Base-by-base conservation (phyloP, 2,329 filamentous ascomycete species). In the Sphaerulina populicola region DNA sequence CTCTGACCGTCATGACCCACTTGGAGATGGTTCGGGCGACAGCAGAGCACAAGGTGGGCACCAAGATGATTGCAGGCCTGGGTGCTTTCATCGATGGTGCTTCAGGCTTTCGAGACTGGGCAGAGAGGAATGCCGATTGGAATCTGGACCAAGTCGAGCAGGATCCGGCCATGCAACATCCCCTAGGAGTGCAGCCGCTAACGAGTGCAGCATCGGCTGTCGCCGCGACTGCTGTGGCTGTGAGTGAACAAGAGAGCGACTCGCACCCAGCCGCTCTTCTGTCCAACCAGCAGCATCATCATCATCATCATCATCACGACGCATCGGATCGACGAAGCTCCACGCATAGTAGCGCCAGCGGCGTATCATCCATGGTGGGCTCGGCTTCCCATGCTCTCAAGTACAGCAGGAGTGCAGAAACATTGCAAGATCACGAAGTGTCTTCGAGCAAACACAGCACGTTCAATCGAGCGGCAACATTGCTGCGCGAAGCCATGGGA, bases 1-100 rank as follows among this genome's bases (percentile, higher is more conserved):
- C 75, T 0, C 68, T 69, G 9, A 77, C 80, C 2, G 71, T 82
- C 8, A 81, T 82, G 70, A 75, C 80, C 18, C 81, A 85, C 54
- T 64, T 86, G 7, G 79, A 81, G 66, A 58, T 58, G 58, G 56
- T 58, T 18, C 47, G 58, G 35, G 58, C 54, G 7, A 55, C 55
- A 18, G 58, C 50, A 7, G 58, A 58, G 51, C 77, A 74, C 57
- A 74, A 70, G 59, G 74, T 72, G 57, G 77, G 71, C 37, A 78
- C 73, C 55, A 74, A 72, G 59, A 81, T 76, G 68, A 75, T 75
- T 37, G 72, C 75, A 12, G 77, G 77, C 0, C 65, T 82, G 9
- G 57, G 56, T 11, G 55, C 54, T 15, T 59, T 60, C 46, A 59
- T 59, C 21, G 56, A 60, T 38, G 58, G 54, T 27, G 56, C 58